Base-by-base conservation (phyloP, 768 basidiomycete genomes). In the Leccinum fibrillosum region DNA sequence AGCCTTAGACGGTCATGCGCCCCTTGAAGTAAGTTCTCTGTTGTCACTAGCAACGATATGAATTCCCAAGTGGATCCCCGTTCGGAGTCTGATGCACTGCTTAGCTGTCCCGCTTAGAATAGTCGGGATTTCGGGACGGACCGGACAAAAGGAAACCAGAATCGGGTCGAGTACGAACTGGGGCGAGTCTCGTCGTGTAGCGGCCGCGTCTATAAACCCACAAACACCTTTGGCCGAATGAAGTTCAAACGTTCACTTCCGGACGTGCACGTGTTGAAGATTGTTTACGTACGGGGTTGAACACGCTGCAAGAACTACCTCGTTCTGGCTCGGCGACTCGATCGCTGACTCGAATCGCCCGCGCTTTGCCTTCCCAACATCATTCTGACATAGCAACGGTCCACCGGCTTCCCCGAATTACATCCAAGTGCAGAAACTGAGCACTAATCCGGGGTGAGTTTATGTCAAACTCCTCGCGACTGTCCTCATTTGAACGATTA, bases 51-150 rank as follows among this genome's bases (percentile, higher is more conserved):
- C 62, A 64, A 69, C 69, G 26, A 35, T 23, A 51, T 49, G 54
- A 37, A 58, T 69, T 69, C 69, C 61, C 66, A 66, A 57, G 53
- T n/a, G 64, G 69, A 68, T 71, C 54, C 55, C 59, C 64, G 49
- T 49, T 32, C 55, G 28, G 54, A 47, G 53, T 59, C 49, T 53
- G 55, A 32, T 32, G 37, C 58, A 58, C 49, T 56, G 39, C 49
- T 48, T 19, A 39, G 52, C 35, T 44, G 45, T 26, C 53, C 58
- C 49, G 12, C 23, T 35, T 44, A 35, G 53, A 47, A 49, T 48
- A 30, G 34, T 39, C 35, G 26, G 51, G 52, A 35, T 35, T 52
- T 66, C 52, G 63, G 61, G 60, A 19, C 55, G 56, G 54, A 53
- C 55, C 56, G 60, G 58, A 35, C 54, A 49, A 37, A 55, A 58